Percentiles rank a stretch among this genome's conserved stretches.
phyloP scores from a whole-genome alignment of 176 grass and related monocot species.

The sorghum (Sorghum bicolor) region DNA sequence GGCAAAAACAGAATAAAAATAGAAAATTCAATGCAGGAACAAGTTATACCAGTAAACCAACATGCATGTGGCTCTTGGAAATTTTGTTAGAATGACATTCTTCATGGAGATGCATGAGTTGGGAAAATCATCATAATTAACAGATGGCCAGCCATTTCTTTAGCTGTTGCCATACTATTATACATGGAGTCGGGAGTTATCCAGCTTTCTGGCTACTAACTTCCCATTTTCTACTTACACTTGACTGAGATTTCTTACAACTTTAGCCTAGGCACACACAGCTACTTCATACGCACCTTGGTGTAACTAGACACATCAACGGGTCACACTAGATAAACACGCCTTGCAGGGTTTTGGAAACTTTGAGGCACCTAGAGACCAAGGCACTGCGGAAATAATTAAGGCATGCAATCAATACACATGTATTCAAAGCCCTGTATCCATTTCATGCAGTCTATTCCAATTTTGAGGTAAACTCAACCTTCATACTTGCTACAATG shows the following conservation, averaged over 20 bases:
- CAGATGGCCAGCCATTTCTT: constrained; percentile 4
- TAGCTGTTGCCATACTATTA: constrained; percentile 19
- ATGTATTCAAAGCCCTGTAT: constrained; percentile 3
- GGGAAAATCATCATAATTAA: background rate
- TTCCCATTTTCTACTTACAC: constrained; percentile 17
- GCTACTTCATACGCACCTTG: background rate
- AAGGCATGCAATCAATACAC: background rate
- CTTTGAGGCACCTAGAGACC: background rate
- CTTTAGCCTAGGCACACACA: constrained; percentile 18
- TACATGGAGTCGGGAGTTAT: constrained; percentile 22
- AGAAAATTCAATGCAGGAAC: background rate
- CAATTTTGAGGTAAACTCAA: background rate
- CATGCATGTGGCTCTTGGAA: background rate
- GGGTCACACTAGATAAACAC: background rate
- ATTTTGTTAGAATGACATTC: background rate
- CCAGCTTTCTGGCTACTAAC: constrained; percentile 28
- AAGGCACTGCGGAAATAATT: constrained; percentile 25
- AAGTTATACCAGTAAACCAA: background rate
- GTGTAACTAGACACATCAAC: background rate
- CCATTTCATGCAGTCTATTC: background rate
- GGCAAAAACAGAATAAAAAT: background rate
- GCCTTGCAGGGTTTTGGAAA: background rate
- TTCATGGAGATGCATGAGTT: background rate
- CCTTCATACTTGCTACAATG: background rate
- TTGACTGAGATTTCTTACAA: constrained; percentile 15